Evolutionary conservation across 768 basidiomycete genomes (phyloP).

Genomic region (Leccinum pellstonianum): DNA sequence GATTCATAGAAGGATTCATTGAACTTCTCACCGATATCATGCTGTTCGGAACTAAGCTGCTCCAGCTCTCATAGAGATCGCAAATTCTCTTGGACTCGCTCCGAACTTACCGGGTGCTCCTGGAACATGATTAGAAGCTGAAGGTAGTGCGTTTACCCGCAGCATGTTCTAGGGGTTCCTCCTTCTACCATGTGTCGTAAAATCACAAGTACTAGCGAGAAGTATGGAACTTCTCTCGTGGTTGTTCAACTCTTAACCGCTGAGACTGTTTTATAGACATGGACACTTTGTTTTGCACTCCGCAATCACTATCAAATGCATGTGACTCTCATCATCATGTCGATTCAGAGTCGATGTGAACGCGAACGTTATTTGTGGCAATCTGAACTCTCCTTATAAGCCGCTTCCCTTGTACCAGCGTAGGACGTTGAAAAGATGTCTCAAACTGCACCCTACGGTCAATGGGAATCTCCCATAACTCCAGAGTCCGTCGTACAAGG

Average conservation of each 20-base stretch:
- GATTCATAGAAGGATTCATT: no score
- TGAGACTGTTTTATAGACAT: neutral
- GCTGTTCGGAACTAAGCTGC: no score
- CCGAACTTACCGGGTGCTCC: no score
- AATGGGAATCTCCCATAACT: constrained; percentile 60
- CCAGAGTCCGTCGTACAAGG: constrained; percentile 50
- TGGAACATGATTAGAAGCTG: no score
- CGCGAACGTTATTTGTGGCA: neutral
- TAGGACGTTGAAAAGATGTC: constrained; percentile 13
- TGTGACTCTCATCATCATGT: neutral
- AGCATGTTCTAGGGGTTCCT: neutral
- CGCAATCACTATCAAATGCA: neutral
- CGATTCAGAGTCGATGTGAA: neutral
- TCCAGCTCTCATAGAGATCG: no score
- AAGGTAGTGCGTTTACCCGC: no score
- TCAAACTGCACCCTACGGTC: constrained; percentile 52
- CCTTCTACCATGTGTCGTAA: no score
- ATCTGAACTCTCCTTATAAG: neutral
- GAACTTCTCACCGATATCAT: no score
- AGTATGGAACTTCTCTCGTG: no score
- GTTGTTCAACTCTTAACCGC: no score
- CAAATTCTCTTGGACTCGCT: neutral
- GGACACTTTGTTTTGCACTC: neutral
- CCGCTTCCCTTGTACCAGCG: neutral
- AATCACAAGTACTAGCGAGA: no score